These are phyloP conservation scores for Pisolithus marmoratus DNA, from an alignment of 768 basidiomycete genomes.

Conservation along the genomic window DNA sequence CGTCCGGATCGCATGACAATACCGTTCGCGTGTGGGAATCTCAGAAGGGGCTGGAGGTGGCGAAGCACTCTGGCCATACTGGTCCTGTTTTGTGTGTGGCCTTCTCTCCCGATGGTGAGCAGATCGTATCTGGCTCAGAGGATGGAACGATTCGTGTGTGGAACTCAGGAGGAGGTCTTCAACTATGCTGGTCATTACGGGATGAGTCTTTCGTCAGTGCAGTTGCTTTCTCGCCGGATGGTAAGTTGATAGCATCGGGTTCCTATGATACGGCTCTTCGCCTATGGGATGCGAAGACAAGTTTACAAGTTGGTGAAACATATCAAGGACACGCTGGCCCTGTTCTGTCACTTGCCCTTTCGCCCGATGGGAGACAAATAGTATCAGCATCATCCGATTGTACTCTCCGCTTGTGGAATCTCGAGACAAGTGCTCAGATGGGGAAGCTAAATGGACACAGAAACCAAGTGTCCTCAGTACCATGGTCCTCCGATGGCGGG, in stretches of 20 bases:
- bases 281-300: background rate
- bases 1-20: background rate
- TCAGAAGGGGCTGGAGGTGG: background rate
- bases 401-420: background rate
- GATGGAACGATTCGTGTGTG: too few species aligned
- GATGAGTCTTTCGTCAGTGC: background rate
- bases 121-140: background rate
- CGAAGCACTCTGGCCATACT: background rate
- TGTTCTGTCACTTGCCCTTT: background rate
- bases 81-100: background rate
- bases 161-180: too few species aligned
- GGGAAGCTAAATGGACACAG: background rate
- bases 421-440: background rate
- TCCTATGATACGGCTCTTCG: background rate
- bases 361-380: background rate
- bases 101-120: background rate
- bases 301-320: background rate
- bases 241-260: background rate
- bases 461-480: background rate
- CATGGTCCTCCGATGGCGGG: constrained; percentile 3
- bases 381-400: background rate
- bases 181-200: too few species aligned
- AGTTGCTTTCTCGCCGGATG: background rate
- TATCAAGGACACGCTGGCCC: background rate
- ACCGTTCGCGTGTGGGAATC: constrained; percentile 1